phyloP scores from a whole-genome alignment of 1,284 basidiomycete genomes.

The Somion occarium region DNA sequence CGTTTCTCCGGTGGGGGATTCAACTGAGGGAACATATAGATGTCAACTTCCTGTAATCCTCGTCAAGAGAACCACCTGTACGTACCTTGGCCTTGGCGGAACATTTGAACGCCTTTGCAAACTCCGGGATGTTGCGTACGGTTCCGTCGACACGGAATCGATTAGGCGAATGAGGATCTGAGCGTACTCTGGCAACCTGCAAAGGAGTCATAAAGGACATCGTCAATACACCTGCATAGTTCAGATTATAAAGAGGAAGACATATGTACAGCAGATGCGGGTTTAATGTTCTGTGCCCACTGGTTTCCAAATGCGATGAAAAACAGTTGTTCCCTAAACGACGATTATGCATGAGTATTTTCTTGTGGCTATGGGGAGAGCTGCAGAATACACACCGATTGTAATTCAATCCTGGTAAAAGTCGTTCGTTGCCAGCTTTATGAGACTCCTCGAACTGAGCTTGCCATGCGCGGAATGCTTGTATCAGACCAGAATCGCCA shows the following conservation, averaged over 20 bases:
- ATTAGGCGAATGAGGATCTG: slow-evolving; percentile 85
- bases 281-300: slow-evolving; percentile 73
- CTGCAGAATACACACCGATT: slow-evolving; percentile 56
- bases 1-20: slow-evolving; percentile 63
- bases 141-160: slow-evolving; percentile 81
- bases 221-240: slow-evolving; percentile 21
- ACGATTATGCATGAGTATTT: not conserved
- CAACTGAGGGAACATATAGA: too few relatives aligned
- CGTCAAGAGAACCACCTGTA: not conserved
- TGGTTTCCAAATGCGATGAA: slow-evolving; percentile 82
- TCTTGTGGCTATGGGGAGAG: not conserved
- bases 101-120: slow-evolving; percentile 75
- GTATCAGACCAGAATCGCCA: slow-evolving; percentile 82
- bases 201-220: slow-evolving; percentile 12
- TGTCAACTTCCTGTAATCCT: too few relatives aligned
- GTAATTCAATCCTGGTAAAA: slow-evolving; percentile 81
- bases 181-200: slow-evolving; percentile 73
- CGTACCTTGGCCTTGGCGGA: slow-evolving; percentile 62
- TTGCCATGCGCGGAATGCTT: slow-evolving; percentile 88
- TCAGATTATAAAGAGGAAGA: not conserved
- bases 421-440: slow-evolving; percentile 57
- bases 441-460: slow-evolving; percentile 53
- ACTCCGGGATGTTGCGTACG: slow-evolving; percentile 74
- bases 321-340: slow-evolving; percentile 83
- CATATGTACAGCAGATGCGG: slow-evolving; percentile 60